These are phyloP conservation scores for Leccinellum albellum DNA, from an alignment of 768 basidiomycete species.

Conservation along the genomic window DNA sequence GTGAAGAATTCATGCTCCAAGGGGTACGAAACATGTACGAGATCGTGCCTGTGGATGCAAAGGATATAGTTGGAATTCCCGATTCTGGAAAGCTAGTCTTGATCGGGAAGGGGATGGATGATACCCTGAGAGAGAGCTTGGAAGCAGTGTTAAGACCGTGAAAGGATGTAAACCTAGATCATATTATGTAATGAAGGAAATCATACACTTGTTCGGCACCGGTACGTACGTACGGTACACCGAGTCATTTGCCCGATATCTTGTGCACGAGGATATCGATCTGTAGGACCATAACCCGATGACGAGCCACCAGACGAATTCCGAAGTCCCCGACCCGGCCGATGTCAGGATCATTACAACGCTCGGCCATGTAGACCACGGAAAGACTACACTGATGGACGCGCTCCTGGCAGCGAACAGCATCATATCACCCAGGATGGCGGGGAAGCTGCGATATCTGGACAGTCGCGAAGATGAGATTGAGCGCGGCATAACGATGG, in stretches of 20 bases:
- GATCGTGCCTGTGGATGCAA: conserved; percentile 45
- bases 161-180: not conserved
- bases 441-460: conserved; percentile 92
- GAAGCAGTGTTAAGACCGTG: conserved; percentile 23
- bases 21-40: conserved; percentile 93
- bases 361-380: conserved; percentile 91
- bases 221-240: too few relatives aligned
- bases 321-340: conserved; percentile 29
- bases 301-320: conserved; percentile 15
- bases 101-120: conserved; percentile 77
- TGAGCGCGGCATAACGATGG: conserved; percentile 98
- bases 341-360: conserved; percentile 80
- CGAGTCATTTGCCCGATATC: conserved; percentile 2
- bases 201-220: too few relatives aligned
- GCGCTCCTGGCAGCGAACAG: conserved; percentile 94
- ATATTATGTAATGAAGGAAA: conserved; percentile 7
- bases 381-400: conserved; percentile 95
- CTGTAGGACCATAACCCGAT: conserved; percentile 13
- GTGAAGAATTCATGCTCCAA: conserved; percentile 73
- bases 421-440: conserved; percentile 92
- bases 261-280: not conserved
- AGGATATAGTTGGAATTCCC: conserved; percentile 44
- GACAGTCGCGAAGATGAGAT: conserved; percentile 97
- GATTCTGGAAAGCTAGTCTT: conserved; percentile 78
- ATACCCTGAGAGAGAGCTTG: conserved; percentile 52